Evolutionary conservation across 2,329 filamentous ascomycete species (phyloP).

Genomic region (Aureobasidium leucospermi): DNA sequence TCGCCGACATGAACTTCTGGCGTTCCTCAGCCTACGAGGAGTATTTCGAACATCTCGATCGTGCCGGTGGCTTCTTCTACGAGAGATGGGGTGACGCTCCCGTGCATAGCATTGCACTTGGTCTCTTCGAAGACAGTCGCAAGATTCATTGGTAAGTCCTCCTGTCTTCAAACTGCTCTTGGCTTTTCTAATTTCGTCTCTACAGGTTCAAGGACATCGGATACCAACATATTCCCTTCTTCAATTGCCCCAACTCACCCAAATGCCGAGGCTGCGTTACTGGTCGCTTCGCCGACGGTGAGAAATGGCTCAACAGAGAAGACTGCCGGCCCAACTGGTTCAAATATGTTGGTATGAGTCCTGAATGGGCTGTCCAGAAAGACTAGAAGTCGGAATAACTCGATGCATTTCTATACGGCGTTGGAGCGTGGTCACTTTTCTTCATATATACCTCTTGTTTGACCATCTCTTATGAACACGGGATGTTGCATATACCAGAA

Average conservation of each 20-base stretch:
- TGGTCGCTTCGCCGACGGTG: conserved; percentile 83
- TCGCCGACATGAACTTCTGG: conserved; percentile 90
- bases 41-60: conserved; percentile 92
- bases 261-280: conserved; percentile 87
- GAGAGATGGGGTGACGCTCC: conserved; percentile 98
- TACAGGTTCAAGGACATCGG: conserved; percentile 96
- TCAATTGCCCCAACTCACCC: conserved; percentile 95
- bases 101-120: conserved; percentile 88
- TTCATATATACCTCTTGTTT: conserved; percentile 5
- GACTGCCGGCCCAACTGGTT: conserved; percentile 97
- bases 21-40: conserved; percentile 83
- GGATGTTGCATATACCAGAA: not conserved
- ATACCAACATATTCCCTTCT: conserved; percentile 96
- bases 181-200: not conserved
- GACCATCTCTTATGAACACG: not conserved
- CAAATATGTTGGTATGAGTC: conserved; percentile 82
- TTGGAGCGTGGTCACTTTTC: not conserved
- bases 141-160: conserved; percentile 83
- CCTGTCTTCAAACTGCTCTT: not conserved
- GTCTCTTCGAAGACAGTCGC: conserved; percentile 81
- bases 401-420: not conserved
- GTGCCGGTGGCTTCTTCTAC: conserved; percentile 95
- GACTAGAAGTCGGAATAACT: not conserved
- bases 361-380: conserved; percentile 15
- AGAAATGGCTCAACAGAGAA: conserved; percentile 75